phyloP scores from a whole-genome alignment of 2,329 filamentous ascomycete species.

The Aspergillus ibericus region DNA sequence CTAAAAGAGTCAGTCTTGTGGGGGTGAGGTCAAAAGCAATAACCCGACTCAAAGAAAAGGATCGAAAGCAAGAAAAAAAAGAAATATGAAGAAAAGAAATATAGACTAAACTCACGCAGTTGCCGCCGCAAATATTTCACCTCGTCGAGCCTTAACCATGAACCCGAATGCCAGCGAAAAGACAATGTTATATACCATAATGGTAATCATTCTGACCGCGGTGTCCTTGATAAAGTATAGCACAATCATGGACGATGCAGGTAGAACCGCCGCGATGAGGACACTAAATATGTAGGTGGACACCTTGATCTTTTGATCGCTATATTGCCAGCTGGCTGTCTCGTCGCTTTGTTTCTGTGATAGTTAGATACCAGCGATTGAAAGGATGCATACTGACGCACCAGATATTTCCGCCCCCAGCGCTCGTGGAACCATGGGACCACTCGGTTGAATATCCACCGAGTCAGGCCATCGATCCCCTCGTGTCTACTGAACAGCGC shows the following conservation, averaged over 20 bases:
- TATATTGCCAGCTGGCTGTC: neutral
- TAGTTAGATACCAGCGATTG: neutral
- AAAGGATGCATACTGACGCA: neutral
- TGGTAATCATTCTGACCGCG: neutral
- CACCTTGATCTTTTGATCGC: neutral
- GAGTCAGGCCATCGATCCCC: neutral
- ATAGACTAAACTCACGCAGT: neutral
- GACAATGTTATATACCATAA: constrained; percentile 3
- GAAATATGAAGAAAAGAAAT: neutral
- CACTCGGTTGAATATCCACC: neutral
- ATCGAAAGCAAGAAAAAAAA: neutral
- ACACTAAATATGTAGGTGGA: neutral
- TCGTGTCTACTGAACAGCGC: neutral
- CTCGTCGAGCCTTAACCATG: neutral
- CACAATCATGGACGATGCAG: constrained; percentile 4
- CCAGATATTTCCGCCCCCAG: neutral
- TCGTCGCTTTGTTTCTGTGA: neutral
- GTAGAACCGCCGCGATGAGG: neutral
- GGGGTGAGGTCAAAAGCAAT: neutral
- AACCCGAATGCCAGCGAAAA: constrained; percentile 3
- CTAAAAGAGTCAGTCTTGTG: neutral
- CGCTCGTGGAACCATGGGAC: neutral
- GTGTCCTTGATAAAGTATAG: neutral
- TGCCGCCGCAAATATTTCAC: constrained; percentile 6
- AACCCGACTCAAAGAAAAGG: neutral